Conservation (phyloP, 2,329 filamentous ascomycete genomes). For the Elsinoe perseae region DNA sequence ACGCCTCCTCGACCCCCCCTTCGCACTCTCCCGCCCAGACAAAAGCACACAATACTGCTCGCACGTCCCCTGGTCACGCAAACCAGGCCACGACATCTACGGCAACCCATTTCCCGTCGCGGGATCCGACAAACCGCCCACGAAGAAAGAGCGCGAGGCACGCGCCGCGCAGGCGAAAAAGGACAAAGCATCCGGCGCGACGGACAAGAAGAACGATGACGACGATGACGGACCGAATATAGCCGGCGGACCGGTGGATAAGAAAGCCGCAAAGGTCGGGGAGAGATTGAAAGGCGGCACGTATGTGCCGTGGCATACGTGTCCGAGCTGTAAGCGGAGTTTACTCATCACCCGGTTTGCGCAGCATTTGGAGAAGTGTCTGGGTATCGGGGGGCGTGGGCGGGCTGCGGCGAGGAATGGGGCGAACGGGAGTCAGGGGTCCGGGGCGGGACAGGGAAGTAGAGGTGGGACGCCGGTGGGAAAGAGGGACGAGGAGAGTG, state of each 20-base stretch:
- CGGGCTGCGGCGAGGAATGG: slow-evolving; percentile 40
- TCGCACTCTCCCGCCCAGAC: slow-evolving; percentile 40
- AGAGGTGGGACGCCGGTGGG: slow-evolving; percentile 28
- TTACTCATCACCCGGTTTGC: slow-evolving; percentile 54
- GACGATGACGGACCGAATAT: slow-evolving; percentile 24
- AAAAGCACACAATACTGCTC: slow-evolving; percentile 61
- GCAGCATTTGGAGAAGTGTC: slow-evolving; percentile 54
- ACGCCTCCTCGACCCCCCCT: slow-evolving; percentile 62
- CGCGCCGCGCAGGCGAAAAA: slow-evolving; percentile 37
- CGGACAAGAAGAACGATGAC: slow-evolving; percentile 34
- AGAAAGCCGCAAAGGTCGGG: slow-evolving; percentile 34
- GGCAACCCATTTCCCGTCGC: slow-evolving; percentile 72
- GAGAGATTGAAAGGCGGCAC: slow-evolving; percentile 43
- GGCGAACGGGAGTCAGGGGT: slow-evolving; percentile 23
- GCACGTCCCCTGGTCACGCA: slow-evolving; percentile 67
- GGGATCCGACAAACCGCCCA: slow-evolving; percentile 48
- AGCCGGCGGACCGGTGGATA: slow-evolving; percentile 33
- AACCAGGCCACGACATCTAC: slow-evolving; percentile 71
- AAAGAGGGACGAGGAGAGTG: slow-evolving; percentile 23
- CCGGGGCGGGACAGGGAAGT: slow-evolving; percentile 21
- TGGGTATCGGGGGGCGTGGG: slow-evolving; percentile 49
- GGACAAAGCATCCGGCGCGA: slow-evolving; percentile 34
- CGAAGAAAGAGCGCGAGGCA: slow-evolving; percentile 69
- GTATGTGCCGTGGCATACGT: slow-evolving; percentile 49
- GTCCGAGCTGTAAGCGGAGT: slow-evolving; percentile 54